Base-by-base conservation (phyloP, 371 early-diverging fungal genomes). In the Apophysomyces elegans region DNA sequence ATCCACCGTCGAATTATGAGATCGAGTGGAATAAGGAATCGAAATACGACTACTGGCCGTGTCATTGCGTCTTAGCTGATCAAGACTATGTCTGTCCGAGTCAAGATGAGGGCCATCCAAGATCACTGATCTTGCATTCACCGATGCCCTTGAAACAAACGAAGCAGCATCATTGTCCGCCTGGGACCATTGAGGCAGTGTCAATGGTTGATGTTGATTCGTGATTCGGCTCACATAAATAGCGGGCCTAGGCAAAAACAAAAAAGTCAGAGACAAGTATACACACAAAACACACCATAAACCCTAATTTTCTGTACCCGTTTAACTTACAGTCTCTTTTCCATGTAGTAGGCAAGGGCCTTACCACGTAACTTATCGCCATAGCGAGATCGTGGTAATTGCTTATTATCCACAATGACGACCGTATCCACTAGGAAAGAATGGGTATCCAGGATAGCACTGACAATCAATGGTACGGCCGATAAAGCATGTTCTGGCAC, bases 341-440 rank as follows among this genome's bases (percentile, higher is more conserved):
- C 76, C 26, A 62, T 61, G 47, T 69, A 79, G 0, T 63, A 59
- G 9, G 43, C 26, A 63, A 79, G 65, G 44, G 84, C 80, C 58
- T 82, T 83, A 56, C 76, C 69, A n/a, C 90, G 77, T 62, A 81
- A 76, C 62, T 88, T 87, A 37, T 90, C 88, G 11, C 88, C 88
- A 61, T 77, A 80, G 13, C 86, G 69, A 37, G 85, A 78, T 61
- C 86, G 80, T 39, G 91, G 86, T 60, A 95, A 69, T 12, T 84
- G 75, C 45, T 80, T 86, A 16, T 80, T 78, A 35, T 81, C 79
- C 4, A 93, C 82, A 61, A 93, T 81, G 0, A 88, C 86, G 39
- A 95, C 84, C 36, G 85, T 85, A 73, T 92, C 91, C 1, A 91
- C 73, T 60, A 92, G 72, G 71, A 93, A 87, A 56, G 83, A 84